A percentile compares a stretch with the other conserved stretches of the same genome.
These are phyloP conservation scores for Ceraceosorus guamensis DNA, from an alignment of 1,284 basidiomycete genomes.

Conservation along the genomic window DNA sequence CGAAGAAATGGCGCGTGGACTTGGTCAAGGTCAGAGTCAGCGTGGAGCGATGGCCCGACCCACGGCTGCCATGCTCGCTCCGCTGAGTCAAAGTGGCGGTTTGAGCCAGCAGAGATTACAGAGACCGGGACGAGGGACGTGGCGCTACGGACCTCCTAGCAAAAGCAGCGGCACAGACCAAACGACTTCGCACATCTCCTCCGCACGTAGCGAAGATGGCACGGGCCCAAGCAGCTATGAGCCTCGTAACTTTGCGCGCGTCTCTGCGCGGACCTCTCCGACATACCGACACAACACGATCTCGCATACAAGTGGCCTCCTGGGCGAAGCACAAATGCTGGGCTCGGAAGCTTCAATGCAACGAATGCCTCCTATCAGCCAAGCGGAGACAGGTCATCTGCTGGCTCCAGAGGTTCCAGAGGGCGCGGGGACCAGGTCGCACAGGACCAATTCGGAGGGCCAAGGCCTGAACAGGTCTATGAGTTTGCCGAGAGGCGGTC, in stretches of 20 bases:
- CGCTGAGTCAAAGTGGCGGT: constrained; percentile 37
- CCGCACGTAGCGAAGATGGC: constrained; percentile 5
- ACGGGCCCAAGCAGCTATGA: constrained; percentile 6
- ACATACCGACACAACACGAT: no score
- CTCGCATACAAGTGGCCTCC: no score
- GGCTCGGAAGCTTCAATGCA: no score
- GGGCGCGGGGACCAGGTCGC: background rate
- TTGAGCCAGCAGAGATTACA: constrained; percentile 17
- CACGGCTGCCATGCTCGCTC: constrained; percentile 41
- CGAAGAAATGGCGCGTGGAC: constrained; percentile 42
- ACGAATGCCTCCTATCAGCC: no score
- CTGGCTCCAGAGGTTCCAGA: background rate
- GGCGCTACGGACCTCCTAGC: constrained; percentile 3
- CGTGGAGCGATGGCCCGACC: constrained; percentile 22
- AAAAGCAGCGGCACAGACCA: background rate
- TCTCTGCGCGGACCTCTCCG: background rate
- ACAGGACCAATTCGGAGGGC: background rate
- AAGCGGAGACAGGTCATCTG: background rate
- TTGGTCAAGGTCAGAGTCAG: constrained; percentile 23
- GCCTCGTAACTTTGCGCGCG: constrained; percentile 1
- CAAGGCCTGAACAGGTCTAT: background rate
- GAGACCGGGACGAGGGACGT: background rate
- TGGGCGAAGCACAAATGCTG: no score
- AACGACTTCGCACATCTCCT: constrained; percentile 5
- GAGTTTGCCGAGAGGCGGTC: background rate